Base-by-base conservation (phyloP, 257 asterid species). In the Henckelia pumila region DNA sequence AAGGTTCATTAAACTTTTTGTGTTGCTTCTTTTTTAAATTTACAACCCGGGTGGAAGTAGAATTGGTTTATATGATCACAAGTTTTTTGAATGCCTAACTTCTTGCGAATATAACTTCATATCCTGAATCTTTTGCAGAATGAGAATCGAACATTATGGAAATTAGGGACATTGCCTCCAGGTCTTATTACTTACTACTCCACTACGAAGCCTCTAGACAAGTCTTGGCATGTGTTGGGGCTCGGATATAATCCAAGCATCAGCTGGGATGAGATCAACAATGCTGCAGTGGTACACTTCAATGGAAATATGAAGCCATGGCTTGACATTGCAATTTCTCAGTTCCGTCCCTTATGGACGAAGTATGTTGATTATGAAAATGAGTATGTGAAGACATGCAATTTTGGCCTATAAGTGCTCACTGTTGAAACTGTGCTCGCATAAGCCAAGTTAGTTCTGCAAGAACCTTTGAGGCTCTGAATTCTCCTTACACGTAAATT, bases 171-270 rank as follows among this genome's bases (percentile, higher is more conserved):
- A 7, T 72, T 91, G 73, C 97, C 97, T 37, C 92, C 97, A 8
- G 97, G 97, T 63, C 82, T 91, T 67, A 84, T 86, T 75, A 91
- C 97, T 61, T 91, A 77, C 80, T 88, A 91, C 84, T 86, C 97
- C 14, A 91, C 95, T 22, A 91, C 97, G 14, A 91, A 91, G 84
- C 95, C 97, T 23, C 78, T 91, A 3, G 92, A 91, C 71, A 91
- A 91, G 70, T 83, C 92, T 63, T 91, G 97, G 97, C 97, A 91
- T 79, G 97, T 91, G 56, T 74, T 91, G 87, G 97, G 97, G 67
- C 97, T 91, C 63, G 97, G 97, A 21, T 85, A 85, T 72, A 91
- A 91, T 72, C 96, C 96, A 37, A 84, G 88, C 76, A 88, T 91
- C 61, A 89, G 93, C 79, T 82, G 79, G 89, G 95, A 81, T 23